Base-by-base conservation (phyloP, 2,329 filamentous ascomycete species). In the Emergomyces orientalis region DNA sequence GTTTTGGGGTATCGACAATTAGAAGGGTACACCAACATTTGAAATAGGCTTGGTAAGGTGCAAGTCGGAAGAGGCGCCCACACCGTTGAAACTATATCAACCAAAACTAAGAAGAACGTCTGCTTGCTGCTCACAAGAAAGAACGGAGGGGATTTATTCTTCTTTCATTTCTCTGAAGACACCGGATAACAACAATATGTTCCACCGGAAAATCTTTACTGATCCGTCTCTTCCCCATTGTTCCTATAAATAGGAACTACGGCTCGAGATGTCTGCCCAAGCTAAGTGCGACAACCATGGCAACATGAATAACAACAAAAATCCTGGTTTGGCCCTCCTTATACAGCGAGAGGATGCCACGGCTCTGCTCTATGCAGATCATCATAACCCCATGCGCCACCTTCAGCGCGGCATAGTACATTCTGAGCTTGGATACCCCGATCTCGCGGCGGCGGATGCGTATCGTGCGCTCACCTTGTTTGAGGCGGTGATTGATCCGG, bases 401-500 rank as follows among this genome's bases (percentile, higher is more conserved):
- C 70, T 80, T 14, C 68, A 73, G 34, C 85, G 92, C 39, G 90
- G 90, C 30, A 78, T 83, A 41, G 79, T 88, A 51, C 86, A 97
- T 74, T 83, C 86, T 19, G 79, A 85, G 55, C 81, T 97, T 56
- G 90, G 86, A 45, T 97, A 96, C 74, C 90, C 91, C 0, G 94
- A 99, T 74, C 84, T 99, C 47, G 91, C 91, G 5, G 87, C 88
- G 13, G 90, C 91, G 41, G 92, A 97, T 79, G 90, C 91, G 5
- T 97, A 97, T 73, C 88, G 89, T 62, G 91, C 92, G 0, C 81
- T 97, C n/a, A 83, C 96, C 3, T 79, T 99, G 56, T 84, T 89
- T 19, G 93, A 97, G 71, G 90, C 94, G 67, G 83, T 91, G 43
- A 76, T 82, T 66, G 87, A 94, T 62, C 75, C 75, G 62, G 89